Base-by-base conservation (phyloP, 768 basidiomycete species). In the Mycena vulgaris region DNA sequence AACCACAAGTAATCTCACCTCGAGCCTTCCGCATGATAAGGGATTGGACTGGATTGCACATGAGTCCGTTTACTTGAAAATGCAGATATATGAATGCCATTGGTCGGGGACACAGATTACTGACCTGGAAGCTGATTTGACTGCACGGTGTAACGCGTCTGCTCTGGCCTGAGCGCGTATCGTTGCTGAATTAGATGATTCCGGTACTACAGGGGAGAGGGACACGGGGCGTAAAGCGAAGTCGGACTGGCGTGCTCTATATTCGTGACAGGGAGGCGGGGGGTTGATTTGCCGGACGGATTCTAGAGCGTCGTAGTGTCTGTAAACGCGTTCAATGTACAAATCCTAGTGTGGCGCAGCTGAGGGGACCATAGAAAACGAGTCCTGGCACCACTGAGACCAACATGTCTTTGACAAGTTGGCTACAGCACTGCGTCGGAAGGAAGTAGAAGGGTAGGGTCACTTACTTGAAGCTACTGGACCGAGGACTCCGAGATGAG, bases 291-390 rank as follows among this genome's bases (percentile, higher is more conserved):
- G 51, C 30, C 51, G 62, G 14, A 62, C 52, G 40, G 67, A 35
- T 56, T 47, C 33, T 23, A n/a, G 58, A n/a, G 19, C 35, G 19
- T 61, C 49, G 21, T 30, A 19, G 53, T 52, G 27, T 49, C 69
- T 70, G 25, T 48, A 35, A 58, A 62, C 53, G 53, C 39, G 64
- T 65, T 70, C 28, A 62, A 51, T 58, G 27, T 2, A 16, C 33
- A 52, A 53, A 56, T 62, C 33, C 25, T 35, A 49, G 45, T 51
- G 69, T 66, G 69, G 69, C 59, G 60, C 65, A 62, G 58, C 19
- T 42, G 11, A 17, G 1, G 16, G 21, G 27, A 59, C 11, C 17
- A 28, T 25, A 10, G 40, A 27, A 31, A 35, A 51, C 1, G 37
- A 4, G 35, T 1, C 40, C 39, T 7, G 21, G 13, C 27, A 21